Percentiles rank a stretch among this genome's conserved stretches.
These are phyloP conservation scores for Ogataea nakhonphanomensis DNA, from an alignment of 805 yeast genomes.

Conservation along the genomic window DNA sequence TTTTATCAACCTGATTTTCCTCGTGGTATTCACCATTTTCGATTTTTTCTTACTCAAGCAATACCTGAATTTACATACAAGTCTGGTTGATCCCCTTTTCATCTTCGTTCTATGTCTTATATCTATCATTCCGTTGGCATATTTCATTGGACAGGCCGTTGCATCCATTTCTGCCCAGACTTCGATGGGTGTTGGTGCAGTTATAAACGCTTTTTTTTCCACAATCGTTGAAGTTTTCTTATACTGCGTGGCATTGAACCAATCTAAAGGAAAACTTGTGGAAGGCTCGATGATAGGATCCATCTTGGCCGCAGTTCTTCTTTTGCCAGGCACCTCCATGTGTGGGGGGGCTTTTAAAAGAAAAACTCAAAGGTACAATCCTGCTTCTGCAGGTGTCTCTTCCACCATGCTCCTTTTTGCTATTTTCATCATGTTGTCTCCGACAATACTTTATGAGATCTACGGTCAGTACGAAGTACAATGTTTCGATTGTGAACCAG, in stretches of 20 bases:
- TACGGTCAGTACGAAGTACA: constrained; percentile 81
- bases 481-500: constrained; percentile 54
- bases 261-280: constrained; percentile 81
- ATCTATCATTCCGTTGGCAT: constrained; percentile 90
- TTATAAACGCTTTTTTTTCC: constrained; percentile 94
- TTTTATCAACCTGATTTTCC: constrained; percentile 75
- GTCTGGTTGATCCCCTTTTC: constrained; percentile 58
- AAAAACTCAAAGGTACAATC: constrained; percentile 93
- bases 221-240: constrained; percentile 91
- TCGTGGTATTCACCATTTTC: constrained; percentile 77
- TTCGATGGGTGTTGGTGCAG: constrained; percentile 98
- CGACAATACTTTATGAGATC: constrained; percentile 84
- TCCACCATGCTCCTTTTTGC: constrained; percentile 94
- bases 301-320: constrained; percentile 83
- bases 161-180: constrained; percentile 98
- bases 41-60: constrained; percentile 68
- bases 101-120: constrained; percentile 74
- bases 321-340: constrained; percentile 94
- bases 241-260: constrained; percentile 86
- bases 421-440: constrained; percentile 85
- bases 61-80: constrained; percentile 33
- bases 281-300: constrained; percentile 97
- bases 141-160: constrained; percentile 98
- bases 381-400: constrained; percentile 94
- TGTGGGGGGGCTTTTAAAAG: constrained; percentile 93